Percentiles rank a stretch among this genome's conserved stretches.
phyloP scores from a whole-genome alignment of 768 basidiomycete genomes.

The Daedalea quercina region DNA sequence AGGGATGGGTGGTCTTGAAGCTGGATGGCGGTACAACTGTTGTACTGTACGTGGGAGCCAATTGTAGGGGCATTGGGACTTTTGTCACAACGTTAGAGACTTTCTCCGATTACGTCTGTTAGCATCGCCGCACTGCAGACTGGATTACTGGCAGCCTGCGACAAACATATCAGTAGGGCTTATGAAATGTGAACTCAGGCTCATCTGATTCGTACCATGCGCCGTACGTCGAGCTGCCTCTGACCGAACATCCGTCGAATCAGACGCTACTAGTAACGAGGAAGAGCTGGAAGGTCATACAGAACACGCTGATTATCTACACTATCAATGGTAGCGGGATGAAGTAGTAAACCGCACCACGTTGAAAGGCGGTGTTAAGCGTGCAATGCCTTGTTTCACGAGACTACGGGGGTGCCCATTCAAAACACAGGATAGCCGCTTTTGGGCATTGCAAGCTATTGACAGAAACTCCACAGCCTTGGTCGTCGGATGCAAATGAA shows the following conservation, averaged over 20 bases:
- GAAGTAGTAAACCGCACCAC: slow-evolving; percentile 50
- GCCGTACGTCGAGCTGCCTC: slow-evolving; percentile 61
- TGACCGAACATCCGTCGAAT: slow-evolving; percentile 62
- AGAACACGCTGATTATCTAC: slow-evolving; percentile 39
- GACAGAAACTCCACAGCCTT: slow-evolving; percentile 65
- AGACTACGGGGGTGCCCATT: slow-evolving; percentile 55
- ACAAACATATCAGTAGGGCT: no score
- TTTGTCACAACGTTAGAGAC: no score
- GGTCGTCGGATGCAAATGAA: slow-evolving; percentile 57
- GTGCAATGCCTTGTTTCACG: slow-evolving; percentile 51
- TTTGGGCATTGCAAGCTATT: slow-evolving; percentile 55
- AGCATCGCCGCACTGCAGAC: no score
- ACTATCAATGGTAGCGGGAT: not conserved
- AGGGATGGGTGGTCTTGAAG: no score
- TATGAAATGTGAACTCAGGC: no score
- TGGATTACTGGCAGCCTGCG: no score
- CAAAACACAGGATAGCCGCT: slow-evolving; percentile 51
- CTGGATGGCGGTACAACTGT: no score
- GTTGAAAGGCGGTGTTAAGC: slow-evolving; percentile 53
- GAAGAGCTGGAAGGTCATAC: slow-evolving; percentile 54
- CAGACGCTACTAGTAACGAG: slow-evolving; percentile 76
- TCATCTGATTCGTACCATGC: no score
- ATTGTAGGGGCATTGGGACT: no score
- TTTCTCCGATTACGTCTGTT: no score
- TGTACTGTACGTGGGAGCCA: no score